A percentile compares a stretch with the other conserved stretches of the same genome.
Conservation (phyloP, 176 grass and related monocot genomes). For the Pontederia paniculata region DNA sequence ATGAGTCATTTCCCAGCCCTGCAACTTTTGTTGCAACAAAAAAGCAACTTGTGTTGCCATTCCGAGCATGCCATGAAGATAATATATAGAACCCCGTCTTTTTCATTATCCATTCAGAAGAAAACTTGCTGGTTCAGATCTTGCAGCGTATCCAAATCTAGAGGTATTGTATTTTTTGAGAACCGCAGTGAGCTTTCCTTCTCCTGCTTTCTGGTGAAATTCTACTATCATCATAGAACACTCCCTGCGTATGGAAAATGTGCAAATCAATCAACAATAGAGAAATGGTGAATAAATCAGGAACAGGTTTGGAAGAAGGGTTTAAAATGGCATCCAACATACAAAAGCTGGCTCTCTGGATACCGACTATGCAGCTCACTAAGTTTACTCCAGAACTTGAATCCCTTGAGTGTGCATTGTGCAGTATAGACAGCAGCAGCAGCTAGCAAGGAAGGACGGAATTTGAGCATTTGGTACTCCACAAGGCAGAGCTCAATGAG, state of each 20-base stretch:
- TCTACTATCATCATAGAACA: slow-evolving; percentile 74
- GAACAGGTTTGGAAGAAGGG: neutral
- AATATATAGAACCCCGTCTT: no score
- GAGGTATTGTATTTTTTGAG: slow-evolving; percentile 65
- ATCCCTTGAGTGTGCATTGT: slow-evolving; percentile 50
- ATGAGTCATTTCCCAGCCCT: no score
- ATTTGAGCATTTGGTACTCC: slow-evolving; percentile 76
- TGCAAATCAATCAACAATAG: neutral
- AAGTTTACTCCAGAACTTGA: slow-evolving; percentile 51
- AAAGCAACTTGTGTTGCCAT: no score
- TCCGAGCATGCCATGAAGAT: no score
- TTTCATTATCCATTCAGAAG: slow-evolving; percentile 20
- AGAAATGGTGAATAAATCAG: neutral
- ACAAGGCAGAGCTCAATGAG: slow-evolving; percentile 71
- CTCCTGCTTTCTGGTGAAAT: slow-evolving; percentile 63
- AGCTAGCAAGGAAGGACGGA: slow-evolving; percentile 57
- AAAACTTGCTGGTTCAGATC: slow-evolving; percentile 48
- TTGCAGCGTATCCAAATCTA: slow-evolving; percentile 56
- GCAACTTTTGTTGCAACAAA: no score
- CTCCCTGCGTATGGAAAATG: slow-evolving; percentile 28
- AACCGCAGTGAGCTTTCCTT: slow-evolving; percentile 49
- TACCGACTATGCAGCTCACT: slow-evolving; percentile 66
- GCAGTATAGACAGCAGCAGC: slow-evolving; percentile 80
- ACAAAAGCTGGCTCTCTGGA: slow-evolving; percentile 67
- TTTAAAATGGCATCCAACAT: slow-evolving; percentile 21